Base-by-base conservation (phyloP, 331 rosid species). In the Quercus tomentella region DNA sequence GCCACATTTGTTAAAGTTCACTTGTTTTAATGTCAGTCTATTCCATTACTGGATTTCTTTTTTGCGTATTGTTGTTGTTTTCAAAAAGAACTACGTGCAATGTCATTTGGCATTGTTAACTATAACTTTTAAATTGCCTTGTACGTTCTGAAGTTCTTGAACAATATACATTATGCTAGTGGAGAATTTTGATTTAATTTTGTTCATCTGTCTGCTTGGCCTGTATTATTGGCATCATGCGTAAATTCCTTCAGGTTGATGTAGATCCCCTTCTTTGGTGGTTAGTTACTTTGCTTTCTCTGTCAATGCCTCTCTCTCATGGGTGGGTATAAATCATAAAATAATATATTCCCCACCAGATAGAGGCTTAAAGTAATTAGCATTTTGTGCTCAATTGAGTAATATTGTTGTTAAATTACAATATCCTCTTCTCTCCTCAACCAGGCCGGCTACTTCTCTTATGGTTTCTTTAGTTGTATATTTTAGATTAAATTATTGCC, bases 201-300 rank as follows among this genome's bases (percentile, higher is more conserved):
- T 75, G 54, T 11, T 75, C 73, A 73, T 51, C n/a, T 81, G 20
- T 63, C 57, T 79, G 60, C 18, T 63, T 65, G 79, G 71, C 26
- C 26, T 74, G 8, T 22, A 52, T 26, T 76, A 60, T 63, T 58
- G 73, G 12, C 80, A 60, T 61, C 22, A 25, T 65, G 45, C 37
- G n/a, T 73, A 21, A 61, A 61, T 12, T 35, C 18, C 61, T 62
- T 52, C 55, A 21, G 63, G 71, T 51, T 56, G 73, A 78, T 10
- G 62, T 55, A 57, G 72, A 73, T 45, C 33, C 28, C 51, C 54
- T 61, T 74, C 73, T 62, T 62, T 25, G 37, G 69, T 70, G 62
- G 62, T 25, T 51, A 52, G 76, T 43, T 63, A 54, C 60, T 28
- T 70, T 76, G 21, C 15, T 22, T 23, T 14, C 30, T 51, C 56